These are phyloP conservation scores for Umbelopsis vinacea DNA, from an alignment of 192 early-diverging fungal species.

Conservation along the genomic window DNA sequence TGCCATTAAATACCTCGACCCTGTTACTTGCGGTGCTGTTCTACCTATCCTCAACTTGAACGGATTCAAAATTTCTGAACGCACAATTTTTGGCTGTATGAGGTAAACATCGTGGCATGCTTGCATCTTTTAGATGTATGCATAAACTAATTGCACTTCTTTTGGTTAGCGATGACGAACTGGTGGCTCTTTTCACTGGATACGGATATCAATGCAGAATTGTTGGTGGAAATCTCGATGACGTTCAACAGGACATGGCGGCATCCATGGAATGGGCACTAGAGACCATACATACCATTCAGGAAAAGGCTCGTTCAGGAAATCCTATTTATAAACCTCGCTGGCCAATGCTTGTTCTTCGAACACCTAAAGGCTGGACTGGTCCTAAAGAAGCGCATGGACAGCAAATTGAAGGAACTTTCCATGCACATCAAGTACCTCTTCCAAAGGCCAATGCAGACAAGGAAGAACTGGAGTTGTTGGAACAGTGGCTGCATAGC, in stretches of 20 bases:
- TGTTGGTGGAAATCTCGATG: slow-evolving; percentile 35
- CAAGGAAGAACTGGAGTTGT: slow-evolving; percentile 35
- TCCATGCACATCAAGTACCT: slow-evolving; percentile 48
- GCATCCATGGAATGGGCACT: slow-evolving; percentile 48
- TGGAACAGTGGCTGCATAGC: slow-evolving; percentile 41
- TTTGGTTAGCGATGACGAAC: slow-evolving; percentile 34
- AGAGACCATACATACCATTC: slow-evolving; percentile 43
- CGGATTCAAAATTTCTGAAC: slow-evolving; percentile 50
- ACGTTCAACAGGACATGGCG: slow-evolving; percentile 49
- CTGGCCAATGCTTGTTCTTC: slow-evolving; percentile 50
- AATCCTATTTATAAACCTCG: slow-evolving; percentile 45
- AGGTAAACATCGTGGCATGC: slow-evolving; percentile 20
- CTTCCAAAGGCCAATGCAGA: slow-evolving; percentile 39
- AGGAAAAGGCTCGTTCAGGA: slow-evolving; percentile 40
- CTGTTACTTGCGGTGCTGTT: slow-evolving; percentile 42
- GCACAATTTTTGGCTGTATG: slow-evolving; percentile 49
- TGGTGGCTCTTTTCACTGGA: slow-evolving; percentile 43
- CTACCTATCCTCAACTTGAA: slow-evolving; percentile 47
- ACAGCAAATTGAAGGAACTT: slow-evolving; percentile 44
- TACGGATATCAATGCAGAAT: slow-evolving; percentile 51
- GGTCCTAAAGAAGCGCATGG: slow-evolving; percentile 46
- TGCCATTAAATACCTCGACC: slow-evolving; percentile 48
- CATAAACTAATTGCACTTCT: neutral
- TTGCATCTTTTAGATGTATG: too few relatives aligned
- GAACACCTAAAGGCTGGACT: slow-evolving; percentile 53